These are phyloP conservation scores for Aquilaria sinensis DNA, from an alignment of 345 rosid genomes.

Conservation along the genomic window DNA sequence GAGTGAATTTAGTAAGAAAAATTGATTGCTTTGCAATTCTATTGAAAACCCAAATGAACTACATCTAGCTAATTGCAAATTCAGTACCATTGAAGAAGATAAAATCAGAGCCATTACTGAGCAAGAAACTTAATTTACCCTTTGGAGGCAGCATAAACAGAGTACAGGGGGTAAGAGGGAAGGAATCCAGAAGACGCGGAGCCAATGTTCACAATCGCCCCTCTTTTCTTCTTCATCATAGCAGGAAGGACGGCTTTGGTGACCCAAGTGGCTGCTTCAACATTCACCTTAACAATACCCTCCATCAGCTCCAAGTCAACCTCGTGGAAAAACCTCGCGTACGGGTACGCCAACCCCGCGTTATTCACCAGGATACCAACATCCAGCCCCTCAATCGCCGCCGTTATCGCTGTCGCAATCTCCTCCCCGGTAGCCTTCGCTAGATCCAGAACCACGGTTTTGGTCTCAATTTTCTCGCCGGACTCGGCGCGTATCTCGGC, in stretches of 20 bases:
- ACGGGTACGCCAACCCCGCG: constrained; percentile 27
- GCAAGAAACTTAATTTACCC: constrained; percentile 23
- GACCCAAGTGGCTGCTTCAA: constrained; percentile 30
- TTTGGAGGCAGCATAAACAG: constrained; percentile 39
- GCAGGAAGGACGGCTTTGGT: constrained; percentile 26
- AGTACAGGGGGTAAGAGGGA: constrained; percentile 25
- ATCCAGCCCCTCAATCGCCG: constrained; percentile 30
- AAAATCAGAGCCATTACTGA: not conserved
- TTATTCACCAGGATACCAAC: constrained; percentile 36
- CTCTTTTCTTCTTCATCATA: constrained; percentile 43
- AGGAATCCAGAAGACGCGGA: constrained; percentile 32
- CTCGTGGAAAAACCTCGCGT: constrained; percentile 34
- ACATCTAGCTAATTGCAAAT: not conserved
- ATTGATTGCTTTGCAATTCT: too few species aligned
- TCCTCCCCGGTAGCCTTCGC: constrained; percentile 18
- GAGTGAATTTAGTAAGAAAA: too few species aligned
- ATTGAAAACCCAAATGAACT: too few species aligned
- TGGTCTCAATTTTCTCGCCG: constrained; percentile 3
- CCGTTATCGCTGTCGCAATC: constrained; percentile 11
- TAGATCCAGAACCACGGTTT: constrained; percentile 25
- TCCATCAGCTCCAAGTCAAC: constrained; percentile 26
- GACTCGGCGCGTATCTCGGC: constrained; percentile 11
- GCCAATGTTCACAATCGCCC: constrained; percentile 42
- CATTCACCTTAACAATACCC: constrained; percentile 34
- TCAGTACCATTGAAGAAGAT: not conserved